phyloP scores from a whole-genome alignment of 495 filamentous ascomycete species.

The Acidomyces sp. region DNA sequence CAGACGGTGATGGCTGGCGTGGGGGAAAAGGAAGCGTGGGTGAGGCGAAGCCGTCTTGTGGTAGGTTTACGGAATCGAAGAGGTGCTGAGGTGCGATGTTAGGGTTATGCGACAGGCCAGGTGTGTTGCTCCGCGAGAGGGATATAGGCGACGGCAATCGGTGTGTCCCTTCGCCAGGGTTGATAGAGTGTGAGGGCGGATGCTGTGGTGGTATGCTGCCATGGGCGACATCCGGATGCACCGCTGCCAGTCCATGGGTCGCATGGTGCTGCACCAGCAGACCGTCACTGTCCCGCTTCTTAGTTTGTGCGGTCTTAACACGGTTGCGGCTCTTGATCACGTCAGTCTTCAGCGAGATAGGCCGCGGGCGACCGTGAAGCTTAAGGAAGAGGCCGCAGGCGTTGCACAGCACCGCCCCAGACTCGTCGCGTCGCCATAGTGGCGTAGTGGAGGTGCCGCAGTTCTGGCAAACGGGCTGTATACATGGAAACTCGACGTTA shows the following conservation, averaged over 20 bases:
- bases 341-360: slow-evolving; percentile 95
- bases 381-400: slow-evolving; percentile 96
- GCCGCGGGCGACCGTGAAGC: slow-evolving; percentile 81
- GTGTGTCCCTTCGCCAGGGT: not conserved
- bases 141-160: slow-evolving; percentile 34
- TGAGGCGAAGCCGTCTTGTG: slow-evolving; percentile 50
- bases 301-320: slow-evolving; percentile 83
- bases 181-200: not conserved
- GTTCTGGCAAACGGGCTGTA: slow-evolving; percentile 93
- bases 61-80: slow-evolving; percentile 61
- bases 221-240: slow-evolving; percentile 39
- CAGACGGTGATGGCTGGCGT: slow-evolving; percentile 51
- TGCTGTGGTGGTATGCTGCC: not conserved
- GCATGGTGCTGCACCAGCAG: not conserved
- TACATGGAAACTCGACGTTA: slow-evolving; percentile 2
- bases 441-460: slow-evolving; percentile 92
- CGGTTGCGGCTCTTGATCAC: slow-evolving; percentile 99
- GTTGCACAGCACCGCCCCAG: slow-evolving; percentile 96
- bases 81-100: slow-evolving; percentile 65
- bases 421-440: slow-evolving; percentile 92
- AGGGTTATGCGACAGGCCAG: slow-evolving; percentile 32
- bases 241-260: slow-evolving; percentile 42
- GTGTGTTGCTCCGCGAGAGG: slow-evolving; percentile 82
- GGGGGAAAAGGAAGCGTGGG: slow-evolving; percentile 41
- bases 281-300: slow-evolving; percentile 54